phyloP scores from a whole-genome alignment of 768 basidiomycete species.

The Kwoniella newhampshirensis region DNA sequence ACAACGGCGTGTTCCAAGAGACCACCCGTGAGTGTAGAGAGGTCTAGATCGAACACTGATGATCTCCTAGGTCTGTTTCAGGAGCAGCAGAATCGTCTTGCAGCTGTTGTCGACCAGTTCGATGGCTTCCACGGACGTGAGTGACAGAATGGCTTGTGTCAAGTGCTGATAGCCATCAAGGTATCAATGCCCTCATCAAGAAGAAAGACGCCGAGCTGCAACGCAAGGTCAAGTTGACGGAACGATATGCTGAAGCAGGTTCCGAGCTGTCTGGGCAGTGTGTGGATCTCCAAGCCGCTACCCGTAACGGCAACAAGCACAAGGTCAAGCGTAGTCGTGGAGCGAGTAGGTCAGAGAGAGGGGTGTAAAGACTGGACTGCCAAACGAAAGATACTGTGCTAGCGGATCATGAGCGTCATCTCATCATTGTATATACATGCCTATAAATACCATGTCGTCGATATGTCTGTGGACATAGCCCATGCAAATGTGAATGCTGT shows the following conservation, averaged over 20 bases:
- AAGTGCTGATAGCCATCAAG: neutral
- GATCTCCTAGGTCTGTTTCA: neutral
- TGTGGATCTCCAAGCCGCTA: neutral
- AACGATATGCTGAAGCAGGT: conserved; percentile 13
- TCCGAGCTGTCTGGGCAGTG: conserved; percentile 8
- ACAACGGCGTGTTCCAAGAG: neutral
- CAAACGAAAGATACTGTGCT: no score
- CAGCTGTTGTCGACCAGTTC: neutral
- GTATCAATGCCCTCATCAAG: neutral
- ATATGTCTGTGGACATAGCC: no score
- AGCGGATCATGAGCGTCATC: no score
- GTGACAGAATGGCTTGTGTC: neutral
- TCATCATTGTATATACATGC: no score
- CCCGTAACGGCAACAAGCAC: conserved; percentile 3
- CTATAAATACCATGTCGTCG: no score
- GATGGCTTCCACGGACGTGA: neutral
- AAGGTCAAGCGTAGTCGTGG: neutral
- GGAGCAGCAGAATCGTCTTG: neutral
- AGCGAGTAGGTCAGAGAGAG: no score
- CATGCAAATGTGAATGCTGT: no score
- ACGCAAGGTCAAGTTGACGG: conserved; percentile 9
- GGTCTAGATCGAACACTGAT: neutral
- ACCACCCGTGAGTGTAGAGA: conserved; percentile 2
- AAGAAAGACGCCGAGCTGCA: conserved; percentile 13
- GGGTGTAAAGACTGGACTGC: no score